Conservation (phyloP, 495 filamentous ascomycete species). For the Aspergillus asperescens region DNA sequence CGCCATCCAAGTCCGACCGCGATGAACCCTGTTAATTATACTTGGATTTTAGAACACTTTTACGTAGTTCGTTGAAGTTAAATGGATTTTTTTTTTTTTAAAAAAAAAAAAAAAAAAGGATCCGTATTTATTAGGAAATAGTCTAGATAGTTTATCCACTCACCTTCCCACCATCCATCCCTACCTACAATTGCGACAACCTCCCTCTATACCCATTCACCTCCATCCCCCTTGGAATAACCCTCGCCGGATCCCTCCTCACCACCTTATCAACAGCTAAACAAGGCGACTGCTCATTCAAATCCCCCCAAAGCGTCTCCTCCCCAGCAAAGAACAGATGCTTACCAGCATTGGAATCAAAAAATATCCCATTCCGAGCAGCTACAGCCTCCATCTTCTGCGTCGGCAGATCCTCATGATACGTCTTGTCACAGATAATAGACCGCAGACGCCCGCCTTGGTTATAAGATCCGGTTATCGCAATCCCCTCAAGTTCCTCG, state of each 20-base stretch:
- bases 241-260: neutral
- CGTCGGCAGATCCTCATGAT: neutral
- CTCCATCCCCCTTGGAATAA: neutral
- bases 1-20: no score
- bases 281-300: neutral
- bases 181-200: neutral
- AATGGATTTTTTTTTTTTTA: no score
- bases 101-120: no score
- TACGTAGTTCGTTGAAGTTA: no score
- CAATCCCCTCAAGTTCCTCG: neutral
- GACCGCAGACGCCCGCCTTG: neutral
- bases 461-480: neutral
- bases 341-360: neutral
- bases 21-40: no score
- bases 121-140: neutral
- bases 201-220: neutral
- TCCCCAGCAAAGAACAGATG: neutral
- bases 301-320: neutral
- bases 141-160: no score
- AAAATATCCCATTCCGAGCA: neutral
- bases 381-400: neutral
- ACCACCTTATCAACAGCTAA: neutral
- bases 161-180: neutral
- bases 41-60: no score
- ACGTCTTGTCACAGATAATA: neutral